phyloP scores from a whole-genome alignment of 768 basidiomycete genomes.

The Boletellus sp. region DNA sequence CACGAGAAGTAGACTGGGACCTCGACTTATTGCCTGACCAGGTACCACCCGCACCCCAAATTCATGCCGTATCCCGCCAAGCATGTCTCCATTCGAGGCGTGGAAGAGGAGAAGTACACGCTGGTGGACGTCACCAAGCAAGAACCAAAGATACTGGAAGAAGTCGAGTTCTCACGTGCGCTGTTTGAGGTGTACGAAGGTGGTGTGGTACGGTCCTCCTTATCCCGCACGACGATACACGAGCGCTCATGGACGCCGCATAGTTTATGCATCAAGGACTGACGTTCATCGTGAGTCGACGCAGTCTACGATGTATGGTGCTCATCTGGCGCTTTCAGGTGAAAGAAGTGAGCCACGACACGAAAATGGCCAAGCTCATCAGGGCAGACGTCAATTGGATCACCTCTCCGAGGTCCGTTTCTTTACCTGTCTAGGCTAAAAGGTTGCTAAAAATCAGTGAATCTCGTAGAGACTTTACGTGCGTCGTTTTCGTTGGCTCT shows the following conservation, averaged over 20 bases:
- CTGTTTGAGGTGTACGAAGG: constrained; percentile 90
- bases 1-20: background rate
- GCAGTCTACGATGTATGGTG: background rate
- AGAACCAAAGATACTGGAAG: constrained; percentile 56
- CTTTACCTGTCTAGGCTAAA: background rate
- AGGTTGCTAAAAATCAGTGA: background rate
- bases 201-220: constrained; percentile 55
- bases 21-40: constrained; percentile 25
- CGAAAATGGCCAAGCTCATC: constrained; percentile 63
- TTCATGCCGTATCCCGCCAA: constrained; percentile 74
- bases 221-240: background rate
- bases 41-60: constrained; percentile 81
- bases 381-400: constrained; percentile 82
- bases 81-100: constrained; percentile 71
- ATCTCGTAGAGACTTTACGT: constrained; percentile 68
- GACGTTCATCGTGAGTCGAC: constrained; percentile 62
- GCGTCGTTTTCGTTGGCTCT: constrained; percentile 19
- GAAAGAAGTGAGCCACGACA: constrained; percentile 77
- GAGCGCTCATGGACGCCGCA: constrained; percentile 1
- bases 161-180: constrained; percentile 78
- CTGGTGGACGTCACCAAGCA: constrained; percentile 60
- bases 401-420: constrained; percentile 60
- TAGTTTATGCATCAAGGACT: constrained; percentile 88
- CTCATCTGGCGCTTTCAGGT: constrained; percentile 42
- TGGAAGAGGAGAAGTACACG: constrained; percentile 73